phyloP scores from a whole-genome alignment of 2,329 filamentous ascomycete genomes.

The Mycosphaerelloides madeirae region DNA sequence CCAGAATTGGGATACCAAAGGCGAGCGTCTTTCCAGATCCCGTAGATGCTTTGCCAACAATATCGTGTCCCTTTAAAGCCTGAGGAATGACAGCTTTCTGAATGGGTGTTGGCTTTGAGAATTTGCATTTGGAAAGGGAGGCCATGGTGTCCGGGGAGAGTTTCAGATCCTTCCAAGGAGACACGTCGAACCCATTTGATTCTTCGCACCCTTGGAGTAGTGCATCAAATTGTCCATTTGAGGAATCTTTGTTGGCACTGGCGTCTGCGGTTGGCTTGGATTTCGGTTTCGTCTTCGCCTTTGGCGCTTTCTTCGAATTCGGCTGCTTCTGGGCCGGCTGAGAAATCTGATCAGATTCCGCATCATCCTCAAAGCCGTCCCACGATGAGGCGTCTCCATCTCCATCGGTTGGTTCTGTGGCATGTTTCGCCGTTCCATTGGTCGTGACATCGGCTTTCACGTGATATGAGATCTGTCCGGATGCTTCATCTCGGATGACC shows the following conservation, averaged over 20 bases:
- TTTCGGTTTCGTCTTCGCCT: slow-evolving; percentile 23
- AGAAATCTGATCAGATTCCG: slow-evolving; percentile 18
- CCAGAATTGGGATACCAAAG: slow-evolving; percentile 88
- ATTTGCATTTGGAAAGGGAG: slow-evolving; percentile 73
- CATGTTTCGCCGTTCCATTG: slow-evolving; percentile 11
- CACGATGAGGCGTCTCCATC: slow-evolving; percentile 49
- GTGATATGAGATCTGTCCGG: slow-evolving; percentile 46
- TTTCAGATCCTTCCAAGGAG: slow-evolving; percentile 70
- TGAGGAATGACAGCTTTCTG: slow-evolving; percentile 76
- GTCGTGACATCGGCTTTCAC: slow-evolving; percentile 5
- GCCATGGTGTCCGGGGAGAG: slow-evolving; percentile 68
- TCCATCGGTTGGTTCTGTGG: slow-evolving; percentile 34
- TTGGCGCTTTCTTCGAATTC: slow-evolving; percentile 15
- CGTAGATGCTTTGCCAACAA: slow-evolving; percentile 92
- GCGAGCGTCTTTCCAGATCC: slow-evolving; percentile 96
- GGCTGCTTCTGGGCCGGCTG: background rate
- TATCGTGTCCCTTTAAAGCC: slow-evolving; percentile 77
- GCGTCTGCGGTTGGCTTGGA: slow-evolving; percentile 14
- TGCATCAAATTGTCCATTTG: slow-evolving; percentile 44
- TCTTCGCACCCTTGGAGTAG: slow-evolving; percentile 44
- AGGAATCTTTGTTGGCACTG: slow-evolving; percentile 1
- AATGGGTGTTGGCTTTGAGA: slow-evolving; percentile 74
- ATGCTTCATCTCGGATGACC: slow-evolving; percentile 56
- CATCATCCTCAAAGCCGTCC: slow-evolving; percentile 54
- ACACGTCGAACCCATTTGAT: slow-evolving; percentile 62